These are phyloP conservation scores for Solanum dulcamara DNA, from an alignment of 257 asterid species.

Conservation along the genomic window DNA sequence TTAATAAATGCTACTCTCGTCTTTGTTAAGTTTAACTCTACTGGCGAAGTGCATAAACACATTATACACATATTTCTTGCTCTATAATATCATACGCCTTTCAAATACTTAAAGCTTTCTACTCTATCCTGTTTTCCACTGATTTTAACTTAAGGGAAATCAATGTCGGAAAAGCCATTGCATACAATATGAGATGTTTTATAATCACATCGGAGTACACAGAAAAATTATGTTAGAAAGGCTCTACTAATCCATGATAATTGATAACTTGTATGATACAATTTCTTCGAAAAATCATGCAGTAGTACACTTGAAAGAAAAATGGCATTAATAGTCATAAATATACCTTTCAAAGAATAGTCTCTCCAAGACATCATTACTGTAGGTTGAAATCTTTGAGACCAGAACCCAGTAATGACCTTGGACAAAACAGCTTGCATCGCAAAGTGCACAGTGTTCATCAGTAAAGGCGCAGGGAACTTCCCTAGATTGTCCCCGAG, in stretches of 20 bases:
- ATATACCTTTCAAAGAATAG: conserved; percentile 43
- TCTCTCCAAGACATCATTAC: conserved; percentile 81
- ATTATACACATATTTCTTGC: neutral
- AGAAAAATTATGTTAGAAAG: neutral
- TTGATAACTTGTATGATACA: neutral
- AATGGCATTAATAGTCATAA: neutral
- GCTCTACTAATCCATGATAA: neutral
- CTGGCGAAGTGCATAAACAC: neutral
- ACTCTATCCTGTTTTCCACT: neutral
- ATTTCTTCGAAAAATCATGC: neutral
- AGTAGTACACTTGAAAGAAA: neutral
- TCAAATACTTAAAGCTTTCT: neutral
- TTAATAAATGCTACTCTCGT: neutral
- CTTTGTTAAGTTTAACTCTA: neutral
- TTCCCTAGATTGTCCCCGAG: conserved; percentile 90
- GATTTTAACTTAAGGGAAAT: neutral
- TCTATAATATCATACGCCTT: neutral
- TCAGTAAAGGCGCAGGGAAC: conserved; percentile 93
- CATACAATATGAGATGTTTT: neutral
- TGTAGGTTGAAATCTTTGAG: conserved; percentile 63
- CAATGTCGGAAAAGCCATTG: neutral
- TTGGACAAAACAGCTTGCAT: conserved; percentile 95
- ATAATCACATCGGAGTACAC: neutral
- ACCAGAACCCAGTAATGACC: conserved; percentile 87
- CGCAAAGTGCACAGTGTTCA: conserved; percentile 84